phyloP scores from a whole-genome alignment of 495 filamentous ascomycete genomes.

The Neurospora sp. region DNA sequence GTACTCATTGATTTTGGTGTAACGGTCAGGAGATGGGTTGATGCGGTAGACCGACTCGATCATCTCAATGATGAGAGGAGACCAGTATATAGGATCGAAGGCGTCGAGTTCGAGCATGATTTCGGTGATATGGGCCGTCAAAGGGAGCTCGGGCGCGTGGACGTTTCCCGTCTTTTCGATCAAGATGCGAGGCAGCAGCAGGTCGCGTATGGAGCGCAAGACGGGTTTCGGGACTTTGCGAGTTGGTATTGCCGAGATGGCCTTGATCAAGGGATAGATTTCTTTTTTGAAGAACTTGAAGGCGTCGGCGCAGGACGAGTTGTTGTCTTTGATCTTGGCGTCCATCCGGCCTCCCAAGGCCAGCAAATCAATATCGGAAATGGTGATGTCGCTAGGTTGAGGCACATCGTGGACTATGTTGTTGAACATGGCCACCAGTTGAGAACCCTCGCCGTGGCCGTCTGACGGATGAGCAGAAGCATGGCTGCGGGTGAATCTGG shows the following conservation, averaged over 20 bases:
- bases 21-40: constrained; percentile 13
- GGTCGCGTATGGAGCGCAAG: neutral
- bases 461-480: neutral
- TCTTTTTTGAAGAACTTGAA: constrained; percentile 31
- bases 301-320: constrained; percentile 10
- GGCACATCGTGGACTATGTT: constrained; percentile 13
- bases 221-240: neutral
- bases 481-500: neutral
- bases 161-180: constrained; percentile 25
- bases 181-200: neutral
- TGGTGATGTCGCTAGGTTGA: neutral
- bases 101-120: constrained; percentile 24
- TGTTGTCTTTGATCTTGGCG: neutral
- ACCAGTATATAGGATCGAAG: constrained; percentile 23
- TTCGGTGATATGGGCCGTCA: constrained; percentile 29
- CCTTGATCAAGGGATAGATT: constrained; percentile 21
- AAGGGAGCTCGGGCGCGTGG: constrained; percentile 24
- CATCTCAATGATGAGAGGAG: constrained; percentile 22
- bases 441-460: neutral
- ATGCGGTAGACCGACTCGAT: constrained; percentile 22
- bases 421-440: constrained; percentile 7
- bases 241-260: neutral
- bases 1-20: constrained; percentile 11
- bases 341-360: neutral
- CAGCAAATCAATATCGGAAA: neutral